These are phyloP conservation scores for Bullera alba DNA, from an alignment of 768 basidiomycete species.

Conservation along the genomic window DNA sequence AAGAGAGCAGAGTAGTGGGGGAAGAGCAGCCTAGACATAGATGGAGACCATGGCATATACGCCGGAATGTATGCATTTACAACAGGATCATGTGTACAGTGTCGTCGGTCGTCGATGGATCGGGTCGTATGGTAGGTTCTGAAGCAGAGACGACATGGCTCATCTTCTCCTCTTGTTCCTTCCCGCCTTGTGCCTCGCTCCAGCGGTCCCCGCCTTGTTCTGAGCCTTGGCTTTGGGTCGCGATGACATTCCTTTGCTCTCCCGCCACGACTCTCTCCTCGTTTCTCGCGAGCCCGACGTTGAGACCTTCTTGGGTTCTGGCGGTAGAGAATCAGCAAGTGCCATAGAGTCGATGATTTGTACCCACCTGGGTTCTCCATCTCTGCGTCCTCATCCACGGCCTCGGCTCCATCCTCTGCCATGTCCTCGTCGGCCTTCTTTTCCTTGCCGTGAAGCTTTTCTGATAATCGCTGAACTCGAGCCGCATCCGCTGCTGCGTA, in stretches of 20 bases:
- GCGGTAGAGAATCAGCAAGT: neutral
- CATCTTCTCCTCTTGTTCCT: constrained; percentile 26
- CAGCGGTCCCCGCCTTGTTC: constrained; percentile 24
- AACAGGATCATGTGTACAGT: too few species aligned
- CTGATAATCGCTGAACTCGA: constrained; percentile 28
- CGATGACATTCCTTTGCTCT: constrained; percentile 59
- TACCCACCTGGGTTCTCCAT: constrained; percentile 21
- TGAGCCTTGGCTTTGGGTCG: constrained; percentile 27
- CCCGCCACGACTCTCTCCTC: constrained; percentile 73
- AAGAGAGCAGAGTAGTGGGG: constrained; percentile 42
- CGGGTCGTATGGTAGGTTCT: neutral
- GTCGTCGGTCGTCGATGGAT: too few species aligned
- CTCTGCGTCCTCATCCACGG: constrained; percentile 7
- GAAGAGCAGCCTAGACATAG: too few species aligned
- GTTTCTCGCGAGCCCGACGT: constrained; percentile 75
- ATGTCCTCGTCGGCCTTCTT: constrained; percentile 32
- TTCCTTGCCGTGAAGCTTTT: constrained; percentile 22
- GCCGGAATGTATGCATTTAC: too few species aligned
- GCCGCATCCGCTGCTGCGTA: constrained; percentile 39
- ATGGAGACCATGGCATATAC: neutral
- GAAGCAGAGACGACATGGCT: neutral
- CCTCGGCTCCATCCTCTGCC: constrained; percentile 13
- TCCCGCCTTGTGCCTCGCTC: constrained; percentile 26
- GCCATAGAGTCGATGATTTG: neutral
- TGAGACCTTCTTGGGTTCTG: constrained; percentile 52